These are phyloP conservation scores for Plasmodiophora brassicae DNA, from an alignment of 208 protist species.

Conservation along the genomic window DNA sequence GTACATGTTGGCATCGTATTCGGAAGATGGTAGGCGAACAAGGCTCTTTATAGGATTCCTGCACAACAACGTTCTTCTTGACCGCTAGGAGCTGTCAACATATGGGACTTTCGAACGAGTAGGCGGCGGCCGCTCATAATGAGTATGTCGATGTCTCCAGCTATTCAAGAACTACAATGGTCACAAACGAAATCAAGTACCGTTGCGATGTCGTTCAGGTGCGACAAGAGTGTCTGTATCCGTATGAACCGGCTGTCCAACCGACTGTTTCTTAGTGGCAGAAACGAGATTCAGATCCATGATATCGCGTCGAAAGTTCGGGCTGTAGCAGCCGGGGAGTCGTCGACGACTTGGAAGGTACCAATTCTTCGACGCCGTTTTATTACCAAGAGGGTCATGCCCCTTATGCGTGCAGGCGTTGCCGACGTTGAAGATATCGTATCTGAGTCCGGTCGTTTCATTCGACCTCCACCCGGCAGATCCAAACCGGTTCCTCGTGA, in stretches of 20 bases:
- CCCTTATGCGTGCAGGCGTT: too few relatives aligned
- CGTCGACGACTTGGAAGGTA: too few relatives aligned
- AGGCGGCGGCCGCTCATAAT: not conserved
- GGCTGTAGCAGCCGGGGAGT: too few relatives aligned
- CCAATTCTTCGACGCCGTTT: too few relatives aligned
- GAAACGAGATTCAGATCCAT: not conserved
- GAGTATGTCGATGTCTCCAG: not conserved
- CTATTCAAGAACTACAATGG: slow-evolving; percentile 1
- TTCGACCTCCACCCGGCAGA: too few relatives aligned
- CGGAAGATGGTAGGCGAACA: slow-evolving; percentile 25
- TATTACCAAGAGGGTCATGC: too few relatives aligned
- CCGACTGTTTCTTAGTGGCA: not conserved
- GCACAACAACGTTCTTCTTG: too few relatives aligned
- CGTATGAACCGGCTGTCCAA: not conserved
- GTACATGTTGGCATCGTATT: not conserved
- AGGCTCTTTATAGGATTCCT: not conserved
- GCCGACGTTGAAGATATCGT: too few relatives aligned
- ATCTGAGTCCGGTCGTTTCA: too few relatives aligned
- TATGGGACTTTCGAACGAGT: not conserved
- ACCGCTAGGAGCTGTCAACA: not conserved
- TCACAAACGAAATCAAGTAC: not conserved
- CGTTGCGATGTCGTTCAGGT: not conserved
- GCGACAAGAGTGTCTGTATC: too few relatives aligned
- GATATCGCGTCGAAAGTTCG: not conserved
- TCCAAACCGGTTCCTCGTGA: too few relatives aligned